Base-by-base conservation (phyloP, 805 yeast species). In the Monosporozyma solicola region DNA sequence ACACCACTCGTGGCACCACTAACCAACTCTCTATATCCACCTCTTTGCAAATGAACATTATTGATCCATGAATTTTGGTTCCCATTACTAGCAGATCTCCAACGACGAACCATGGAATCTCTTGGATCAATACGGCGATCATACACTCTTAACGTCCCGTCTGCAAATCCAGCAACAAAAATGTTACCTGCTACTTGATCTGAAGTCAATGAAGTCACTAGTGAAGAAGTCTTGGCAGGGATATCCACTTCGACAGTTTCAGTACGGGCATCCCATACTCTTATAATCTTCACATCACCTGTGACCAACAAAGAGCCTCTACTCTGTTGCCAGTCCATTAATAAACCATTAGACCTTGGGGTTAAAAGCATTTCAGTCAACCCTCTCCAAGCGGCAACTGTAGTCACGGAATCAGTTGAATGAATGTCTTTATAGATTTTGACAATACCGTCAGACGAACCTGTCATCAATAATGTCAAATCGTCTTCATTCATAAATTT, bases 251-350 rank as follows among this genome's bases (percentile, higher is more conserved):
- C 76, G 63, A 96, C 85, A 50, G 85, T 75, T 64, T 94, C 99
- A 37, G 97, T 75, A 11, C 96, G 94, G 0, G 98, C 98, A 70
- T 94, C 98, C 99, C 99, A 94, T 1, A 91, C 75, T 53, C 96
- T 75, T 52, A 94, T 88, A 25, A 90, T 83, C 61, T 91, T 87
- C 8, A 88, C 96, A 72, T 94, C 98, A 47, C 99, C 99, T 43
- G 96, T 90, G 1, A 87, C 96, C 51, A 92, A 72, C 41, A 94
- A 72, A 0, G 96, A 81, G 0, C 99, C 99, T 55, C 97, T 74
- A 47, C 94, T 85, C 64, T 94, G 99, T 67, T 92, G 98, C 99
- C 99, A 94, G 59, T 94, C 98, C 10, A 91, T 82, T 20, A 89
- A 78, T 51, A 92, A 72, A 3, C 97, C 97, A 15, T 88, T 81